These are phyloP conservation scores for Oldenlandia corymbosa DNA, from an alignment of 257 asterid genomes.

Conservation along the genomic window DNA sequence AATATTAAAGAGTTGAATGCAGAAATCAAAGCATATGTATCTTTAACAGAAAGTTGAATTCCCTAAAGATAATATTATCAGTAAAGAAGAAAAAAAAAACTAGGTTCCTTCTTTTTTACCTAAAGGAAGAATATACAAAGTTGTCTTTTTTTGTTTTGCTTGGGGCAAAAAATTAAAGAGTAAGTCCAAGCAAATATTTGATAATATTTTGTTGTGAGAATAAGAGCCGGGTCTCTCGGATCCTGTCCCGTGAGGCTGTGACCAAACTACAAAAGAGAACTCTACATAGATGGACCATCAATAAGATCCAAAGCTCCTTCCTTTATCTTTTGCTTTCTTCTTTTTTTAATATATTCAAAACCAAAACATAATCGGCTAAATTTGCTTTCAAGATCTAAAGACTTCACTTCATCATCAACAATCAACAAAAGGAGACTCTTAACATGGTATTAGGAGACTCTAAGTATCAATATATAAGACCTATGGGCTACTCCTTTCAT, in stretches of 20 bases:
- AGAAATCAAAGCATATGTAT: background rate
- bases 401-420: constrained; percentile 13
- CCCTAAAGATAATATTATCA: background rate
- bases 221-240: constrained; percentile 47
- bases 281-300: constrained; percentile 18
- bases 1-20: too few relatives aligned
- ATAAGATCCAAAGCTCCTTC: constrained; percentile 29
- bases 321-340: constrained; percentile 10
- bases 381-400: constrained; percentile 9
- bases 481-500: too few relatives aligned
- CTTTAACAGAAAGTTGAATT: too few relatives aligned
- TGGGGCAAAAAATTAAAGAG: background rate
- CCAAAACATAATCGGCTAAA: constrained; percentile 7
- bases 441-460: too few relatives aligned
- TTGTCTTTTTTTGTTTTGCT: background rate
- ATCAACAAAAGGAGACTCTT: too few relatives aligned
- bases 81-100: too few relatives aligned
- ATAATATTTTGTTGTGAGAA: constrained; percentile 4
- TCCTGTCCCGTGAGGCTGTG: constrained; percentile 34
- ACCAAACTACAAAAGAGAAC: constrained; percentile 16
- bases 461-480: too few relatives aligned
- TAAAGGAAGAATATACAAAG: background rate
- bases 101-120: background rate
- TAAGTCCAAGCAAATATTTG: background rate
- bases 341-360: background rate